Evolutionary conservation across 2,329 filamentous ascomycete genomes (phyloP).

Genomic region (Botrytis aclada): DNA sequence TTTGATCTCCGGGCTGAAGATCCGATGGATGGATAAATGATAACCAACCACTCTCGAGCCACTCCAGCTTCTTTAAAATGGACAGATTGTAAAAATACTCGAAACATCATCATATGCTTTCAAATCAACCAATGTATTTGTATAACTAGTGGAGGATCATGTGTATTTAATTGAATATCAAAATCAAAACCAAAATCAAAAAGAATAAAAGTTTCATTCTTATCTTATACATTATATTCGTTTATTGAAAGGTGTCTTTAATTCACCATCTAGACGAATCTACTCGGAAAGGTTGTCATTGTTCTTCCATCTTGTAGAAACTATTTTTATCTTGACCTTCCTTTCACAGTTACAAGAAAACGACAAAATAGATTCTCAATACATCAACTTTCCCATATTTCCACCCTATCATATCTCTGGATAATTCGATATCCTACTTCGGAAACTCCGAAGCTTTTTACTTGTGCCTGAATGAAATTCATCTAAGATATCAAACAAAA

Average conservation of each 20-base stretch:
- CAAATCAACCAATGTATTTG: neutral
- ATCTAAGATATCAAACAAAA: constrained; percentile 13
- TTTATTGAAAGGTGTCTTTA: neutral
- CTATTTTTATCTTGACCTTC: constrained; percentile 13
- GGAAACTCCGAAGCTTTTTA: neutral
- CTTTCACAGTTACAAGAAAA: constrained; percentile 5
- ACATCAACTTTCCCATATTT: neutral
- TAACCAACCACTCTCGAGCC: constrained; percentile 8
- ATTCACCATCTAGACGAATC: neutral
- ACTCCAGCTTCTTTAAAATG: neutral
- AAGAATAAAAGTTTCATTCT: neutral
- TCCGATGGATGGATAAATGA: neutral
- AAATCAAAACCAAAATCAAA: neutral
- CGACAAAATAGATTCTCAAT: constrained; percentile 11
- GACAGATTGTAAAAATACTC: neutral
- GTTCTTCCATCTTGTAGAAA: neutral
- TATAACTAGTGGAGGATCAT: neutral
- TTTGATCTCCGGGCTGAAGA: neutral
- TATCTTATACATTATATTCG: neutral
- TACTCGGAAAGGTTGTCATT: neutral
- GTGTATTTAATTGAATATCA: neutral
- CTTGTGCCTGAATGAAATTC: neutral
- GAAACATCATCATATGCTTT: neutral
- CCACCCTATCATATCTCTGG: neutral
- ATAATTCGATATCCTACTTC: neutral